Evolutionary conservation across 2,329 filamentous ascomycete genomes (phyloP), one percentile per base, ranked within the genome.

Genomic region (Pseudogymnoascus sp.): DNA sequence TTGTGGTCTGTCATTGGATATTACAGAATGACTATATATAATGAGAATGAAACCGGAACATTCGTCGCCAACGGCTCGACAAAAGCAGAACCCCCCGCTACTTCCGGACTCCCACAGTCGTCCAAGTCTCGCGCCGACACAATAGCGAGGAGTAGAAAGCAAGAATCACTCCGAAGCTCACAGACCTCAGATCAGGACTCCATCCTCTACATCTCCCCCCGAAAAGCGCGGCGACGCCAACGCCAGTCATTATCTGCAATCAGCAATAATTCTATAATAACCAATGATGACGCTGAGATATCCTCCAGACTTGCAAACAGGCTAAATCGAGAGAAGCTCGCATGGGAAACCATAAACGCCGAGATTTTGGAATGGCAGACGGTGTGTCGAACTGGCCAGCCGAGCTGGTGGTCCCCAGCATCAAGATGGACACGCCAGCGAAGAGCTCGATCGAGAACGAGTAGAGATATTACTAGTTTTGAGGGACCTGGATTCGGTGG

Each of bases 301-400:
- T 40, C 17, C 62, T 62, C 23, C 64, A 69, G 21, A n/a, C 60
- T 60, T 19, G n/a, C 6, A 50, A 61, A 7, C 21, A 61, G 6
- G 42, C 60, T 11, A 57, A 62, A 59, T 7, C 61, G 31, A 23
- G 69, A 72, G 26, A 63, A 68, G 17, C 15, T 68, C 15, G 66
- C 69, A n/a, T 69, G 68, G 67, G 65, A 66, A 21, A 66, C 72
- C 8, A 73, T 73, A 31, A 67, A 72, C 31, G 60, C 64, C 33
- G 72, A 74, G 66, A 71, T 73, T 42, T 66, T 64, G 13, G 71
- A 73, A 64, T 74, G 71, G 71, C 68, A 73, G 42, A 69, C 69
- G 44, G 68, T 71, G 19, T 73, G 71, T 61, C 63, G 66, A 35
- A 71, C 69, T 50, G 70, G 72, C 23, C 64, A 68, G 35, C 71